Conservation (phyloP, 164 flowering plant genomes). For the Pachysandra terminalis region DNA sequence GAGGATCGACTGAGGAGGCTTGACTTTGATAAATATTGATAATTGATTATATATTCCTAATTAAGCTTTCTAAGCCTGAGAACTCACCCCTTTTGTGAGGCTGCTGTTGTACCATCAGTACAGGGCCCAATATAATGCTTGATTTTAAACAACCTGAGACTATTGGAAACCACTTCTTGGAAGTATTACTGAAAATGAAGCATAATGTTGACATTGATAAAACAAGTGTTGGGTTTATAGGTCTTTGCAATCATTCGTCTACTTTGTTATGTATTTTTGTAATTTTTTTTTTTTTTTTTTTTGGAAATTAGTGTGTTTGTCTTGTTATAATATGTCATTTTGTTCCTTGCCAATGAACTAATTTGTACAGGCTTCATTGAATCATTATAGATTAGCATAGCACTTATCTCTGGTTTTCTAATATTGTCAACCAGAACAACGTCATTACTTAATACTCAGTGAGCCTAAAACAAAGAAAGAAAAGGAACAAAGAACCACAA, state of each 20-base stretch:
- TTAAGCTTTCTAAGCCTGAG: slow-evolving; percentile 8
- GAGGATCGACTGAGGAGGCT: slow-evolving; percentile 38
- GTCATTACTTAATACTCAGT: too few species aligned
- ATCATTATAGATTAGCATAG: too few species aligned
- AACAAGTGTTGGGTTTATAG: slow-evolving; percentile 98
- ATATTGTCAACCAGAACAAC: too few species aligned
- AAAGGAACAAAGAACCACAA: too few species aligned
- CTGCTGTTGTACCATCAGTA: slow-evolving; percentile 15
- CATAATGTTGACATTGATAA: slow-evolving; percentile 99
- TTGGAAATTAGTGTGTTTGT: background rate
- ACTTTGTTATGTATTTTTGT: slow-evolving; percentile 96
- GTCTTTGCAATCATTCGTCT: slow-evolving; percentile 96
- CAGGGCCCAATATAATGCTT: slow-evolving; percentile 44
- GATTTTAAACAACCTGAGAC: slow-evolving; percentile 79
- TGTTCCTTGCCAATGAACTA: too few species aligned
- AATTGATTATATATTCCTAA: too few species aligned
- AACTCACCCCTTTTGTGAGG: slow-evolving; percentile 18
- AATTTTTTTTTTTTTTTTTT: slow-evolving; percentile 21
- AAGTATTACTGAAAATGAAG: slow-evolving; percentile 96
- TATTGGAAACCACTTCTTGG: slow-evolving; percentile 87
- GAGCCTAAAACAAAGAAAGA: too few species aligned
- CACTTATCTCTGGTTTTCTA: too few species aligned
- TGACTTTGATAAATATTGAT: slow-evolving; percentile 1
- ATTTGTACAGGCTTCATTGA: too few species aligned
- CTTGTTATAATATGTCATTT: slow-evolving; percentile 3